phyloP scores from a whole-genome alignment of 2,329 filamentous ascomycete genomes.

The Epichloe brachyelytri region DNA sequence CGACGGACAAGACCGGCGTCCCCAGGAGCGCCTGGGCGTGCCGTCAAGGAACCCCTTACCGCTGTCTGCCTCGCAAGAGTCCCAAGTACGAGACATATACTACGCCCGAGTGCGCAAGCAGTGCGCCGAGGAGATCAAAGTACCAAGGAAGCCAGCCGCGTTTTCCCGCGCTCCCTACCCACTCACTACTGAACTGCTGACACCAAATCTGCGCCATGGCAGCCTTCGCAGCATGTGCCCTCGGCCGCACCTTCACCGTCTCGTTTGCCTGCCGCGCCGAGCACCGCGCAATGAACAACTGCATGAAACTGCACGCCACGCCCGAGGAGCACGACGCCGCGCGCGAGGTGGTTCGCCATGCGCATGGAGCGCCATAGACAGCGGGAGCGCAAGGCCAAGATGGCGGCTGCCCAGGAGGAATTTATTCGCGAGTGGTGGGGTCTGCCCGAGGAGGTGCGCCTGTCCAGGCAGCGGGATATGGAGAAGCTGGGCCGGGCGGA shows the following conservation, averaged over 20 bases:
- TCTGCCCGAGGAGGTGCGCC: constrained; percentile 41
- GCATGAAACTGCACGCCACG: constrained; percentile 81
- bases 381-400: constrained; percentile 48
- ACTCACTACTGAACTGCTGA: neutral
- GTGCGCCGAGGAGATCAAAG: constrained; percentile 70
- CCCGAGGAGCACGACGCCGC: constrained; percentile 77
- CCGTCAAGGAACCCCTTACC: constrained; percentile 69
- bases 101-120: constrained; percentile 63
- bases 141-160: constrained; percentile 21
- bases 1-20: constrained; percentile 18
- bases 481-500: constrained; percentile 38
- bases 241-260: constrained; percentile 73
- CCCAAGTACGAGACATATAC: constrained; percentile 69
- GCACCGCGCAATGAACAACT: constrained; percentile 80
- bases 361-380: constrained; percentile 57
- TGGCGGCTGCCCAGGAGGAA: constrained; percentile 49
- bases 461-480: constrained; percentile 35
- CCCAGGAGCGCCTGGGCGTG: constrained; percentile 26
- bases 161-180: no score
- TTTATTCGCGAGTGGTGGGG: constrained; percentile 59
- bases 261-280: constrained; percentile 74
- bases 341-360: constrained; percentile 74
- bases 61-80: constrained; percentile 68
- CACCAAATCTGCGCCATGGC: neutral
- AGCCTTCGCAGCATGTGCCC: constrained; percentile 83